phyloP scores from a whole-genome alignment of 495 filamentous ascomycete species.

The Neurospora sp. region DNA sequence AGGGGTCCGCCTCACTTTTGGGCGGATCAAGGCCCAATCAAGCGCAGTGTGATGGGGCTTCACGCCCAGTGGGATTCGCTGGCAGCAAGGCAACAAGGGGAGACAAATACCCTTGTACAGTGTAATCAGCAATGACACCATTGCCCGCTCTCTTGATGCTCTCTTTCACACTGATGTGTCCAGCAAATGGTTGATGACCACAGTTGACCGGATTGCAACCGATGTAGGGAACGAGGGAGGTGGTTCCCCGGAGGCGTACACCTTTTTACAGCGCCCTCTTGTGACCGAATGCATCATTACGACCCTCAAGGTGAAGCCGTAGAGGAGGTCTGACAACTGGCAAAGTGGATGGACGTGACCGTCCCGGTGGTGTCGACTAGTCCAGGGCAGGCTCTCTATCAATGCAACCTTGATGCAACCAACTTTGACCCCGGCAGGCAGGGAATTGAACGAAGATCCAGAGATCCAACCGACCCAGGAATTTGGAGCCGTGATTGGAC shows the following conservation, averaged over 20 bases:
- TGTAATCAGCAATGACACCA: not conserved
- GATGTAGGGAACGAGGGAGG: not conserved
- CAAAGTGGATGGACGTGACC: not conserved
- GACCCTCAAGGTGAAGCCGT: not conserved
- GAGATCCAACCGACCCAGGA: not conserved
- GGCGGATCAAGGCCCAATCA: slow-evolving; percentile 7
- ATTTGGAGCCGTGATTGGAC: not conserved
- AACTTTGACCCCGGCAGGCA: not conserved
- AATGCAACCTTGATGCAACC: not conserved
- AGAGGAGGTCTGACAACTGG: not conserved
- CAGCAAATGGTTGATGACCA: not conserved
- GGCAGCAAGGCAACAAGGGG: slow-evolving; percentile 7
- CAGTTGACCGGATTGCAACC: not conserved
- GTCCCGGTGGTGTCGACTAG: not conserved
- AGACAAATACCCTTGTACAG: not conserved
- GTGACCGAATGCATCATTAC: not conserved
- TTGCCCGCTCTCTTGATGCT: not conserved
- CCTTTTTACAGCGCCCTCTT: not conserved
- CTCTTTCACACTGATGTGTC: not conserved
- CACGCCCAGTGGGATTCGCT: slow-evolving; percentile 7
- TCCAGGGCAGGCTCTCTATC: not conserved
- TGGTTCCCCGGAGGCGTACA: not conserved
- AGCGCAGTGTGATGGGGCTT: slow-evolving; percentile 6
- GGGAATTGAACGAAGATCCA: not conserved
- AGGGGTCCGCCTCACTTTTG: slow-evolving; percentile 14